A percentile compares a stretch with the other conserved stretches of the same genome.
These are phyloP conservation scores for Mucor racemosus DNA, from an alignment of 371 early-diverging fungal species.

Conservation along the genomic window DNA sequence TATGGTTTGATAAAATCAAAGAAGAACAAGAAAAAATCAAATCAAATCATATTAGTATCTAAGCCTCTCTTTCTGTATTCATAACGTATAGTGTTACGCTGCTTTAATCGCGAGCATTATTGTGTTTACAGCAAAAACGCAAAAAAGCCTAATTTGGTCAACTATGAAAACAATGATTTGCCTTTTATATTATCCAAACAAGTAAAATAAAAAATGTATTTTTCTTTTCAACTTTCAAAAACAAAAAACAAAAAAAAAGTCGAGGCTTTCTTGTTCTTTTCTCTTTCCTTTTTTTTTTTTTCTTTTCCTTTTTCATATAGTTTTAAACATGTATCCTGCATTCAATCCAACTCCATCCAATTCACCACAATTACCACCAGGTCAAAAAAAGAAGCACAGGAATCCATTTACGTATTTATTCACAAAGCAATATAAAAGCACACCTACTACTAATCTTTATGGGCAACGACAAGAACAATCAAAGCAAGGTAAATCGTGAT, in stretches of 20 bases:
- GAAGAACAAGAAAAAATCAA: constrained; percentile 1
- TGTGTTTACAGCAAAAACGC: not conserved
- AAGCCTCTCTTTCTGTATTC: not conserved
- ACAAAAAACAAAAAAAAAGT: not conserved
- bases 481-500: not conserved
- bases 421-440: constrained; percentile 21
- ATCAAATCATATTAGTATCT: not conserved
- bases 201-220: not conserved
- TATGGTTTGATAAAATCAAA: constrained; percentile 30
- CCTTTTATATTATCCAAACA: constrained; percentile 15
- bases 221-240: not conserved
- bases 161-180: constrained; percentile 23
- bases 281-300: not conserved
- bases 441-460: constrained; percentile 1
- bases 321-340: constrained; percentile 6
- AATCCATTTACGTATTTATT: constrained; percentile 29
- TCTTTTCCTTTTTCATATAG: not conserved
- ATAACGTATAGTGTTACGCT: not conserved
- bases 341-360: constrained; percentile 1
- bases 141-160: constrained; percentile 8
- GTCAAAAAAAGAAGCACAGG: constrained; percentile 23
- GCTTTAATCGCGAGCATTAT: constrained; percentile 1
- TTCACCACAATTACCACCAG: not conserved
- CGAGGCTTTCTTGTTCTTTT: not conserved
- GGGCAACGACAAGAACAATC: not conserved